These are phyloP conservation scores for Quercus dentata DNA, from an alignment of 306 rosid species.

Conservation along the genomic window DNA sequence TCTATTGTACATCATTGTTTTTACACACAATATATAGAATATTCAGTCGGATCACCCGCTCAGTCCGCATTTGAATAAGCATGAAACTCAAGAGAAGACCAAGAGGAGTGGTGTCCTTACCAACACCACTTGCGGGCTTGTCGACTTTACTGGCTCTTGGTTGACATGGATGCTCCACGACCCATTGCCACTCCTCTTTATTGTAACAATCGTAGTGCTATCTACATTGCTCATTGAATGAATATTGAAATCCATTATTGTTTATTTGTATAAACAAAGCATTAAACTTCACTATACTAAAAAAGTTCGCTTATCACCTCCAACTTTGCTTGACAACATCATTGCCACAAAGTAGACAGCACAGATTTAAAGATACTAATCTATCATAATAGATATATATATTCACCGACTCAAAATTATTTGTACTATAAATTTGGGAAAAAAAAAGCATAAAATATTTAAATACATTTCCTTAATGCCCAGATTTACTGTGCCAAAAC, in stretches of 20 bases:
- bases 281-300: background rate
- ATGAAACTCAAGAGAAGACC: too few species aligned
- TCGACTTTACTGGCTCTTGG: too few species aligned
- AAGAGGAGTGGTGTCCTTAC: too few species aligned
- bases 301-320: background rate
- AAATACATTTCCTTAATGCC: conserved; percentile 57
- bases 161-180: too few species aligned
- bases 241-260: background rate
- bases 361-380: background rate
- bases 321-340: background rate
- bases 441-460: conserved; percentile 16
- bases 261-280: background rate
- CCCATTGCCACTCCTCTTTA: too few species aligned
- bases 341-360: background rate
- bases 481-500: conserved; percentile 62
- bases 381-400: background rate
- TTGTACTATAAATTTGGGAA: background rate
- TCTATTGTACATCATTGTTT: too few species aligned
- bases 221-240: background rate
- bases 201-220: too few species aligned
- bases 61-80: too few species aligned
- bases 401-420: background rate
- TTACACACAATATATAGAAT: too few species aligned
- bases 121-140: too few species aligned
- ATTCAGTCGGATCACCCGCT: too few species aligned